phyloP scores from a whole-genome alignment of 169 alveolate species.

The Condylostoma magnum region DNA sequence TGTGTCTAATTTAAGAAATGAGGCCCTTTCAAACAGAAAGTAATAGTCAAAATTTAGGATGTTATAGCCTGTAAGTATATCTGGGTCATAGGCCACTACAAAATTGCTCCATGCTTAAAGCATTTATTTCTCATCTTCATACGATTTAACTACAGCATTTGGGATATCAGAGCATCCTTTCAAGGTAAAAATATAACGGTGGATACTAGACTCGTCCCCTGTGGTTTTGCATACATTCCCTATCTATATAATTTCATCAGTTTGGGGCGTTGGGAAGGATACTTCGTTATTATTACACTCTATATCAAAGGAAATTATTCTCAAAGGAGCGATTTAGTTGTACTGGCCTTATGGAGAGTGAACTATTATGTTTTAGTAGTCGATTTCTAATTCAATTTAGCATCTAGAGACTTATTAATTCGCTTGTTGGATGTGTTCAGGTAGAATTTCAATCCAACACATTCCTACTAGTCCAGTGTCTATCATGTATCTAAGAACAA shows the following conservation, averaged over 20 bases:
- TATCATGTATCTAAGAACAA: conserved; percentile 94
- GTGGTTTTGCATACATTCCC: conserved; percentile 70
- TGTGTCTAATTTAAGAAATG: conserved; percentile 78
- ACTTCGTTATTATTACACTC: conserved; percentile 79
- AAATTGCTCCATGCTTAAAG: conserved; percentile 88
- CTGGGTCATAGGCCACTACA: conserved; percentile 91
- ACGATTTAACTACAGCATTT: conserved; percentile 82
- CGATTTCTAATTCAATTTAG: conserved; percentile 91
- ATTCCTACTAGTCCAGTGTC: conserved; percentile 95
- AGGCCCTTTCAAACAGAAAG: conserved; percentile 93
- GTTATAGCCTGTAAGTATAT: conserved; percentile 97
- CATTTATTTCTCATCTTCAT: conserved; percentile 82
- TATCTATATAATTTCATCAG: conserved; percentile 95
- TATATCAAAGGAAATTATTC: conserved; percentile 94
- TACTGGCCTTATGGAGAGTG: conserved; percentile 88
- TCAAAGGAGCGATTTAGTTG: conserved; percentile 93
- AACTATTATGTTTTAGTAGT: conserved; percentile 68
- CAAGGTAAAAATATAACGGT: conserved; percentile 78
- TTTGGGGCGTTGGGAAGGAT: conserved; percentile 94
- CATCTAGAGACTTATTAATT: conserved; percentile 61
- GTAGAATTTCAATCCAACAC: conserved; percentile 91
- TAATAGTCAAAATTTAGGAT: conserved; percentile 97
- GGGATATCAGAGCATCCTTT: conserved; percentile 86
- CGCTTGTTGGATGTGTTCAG: conserved; percentile 41
- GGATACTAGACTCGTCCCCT: conserved; percentile 66